Conservation (phyloP, 169 alveolate species). For the Besnoitia besnoiti region DNA sequence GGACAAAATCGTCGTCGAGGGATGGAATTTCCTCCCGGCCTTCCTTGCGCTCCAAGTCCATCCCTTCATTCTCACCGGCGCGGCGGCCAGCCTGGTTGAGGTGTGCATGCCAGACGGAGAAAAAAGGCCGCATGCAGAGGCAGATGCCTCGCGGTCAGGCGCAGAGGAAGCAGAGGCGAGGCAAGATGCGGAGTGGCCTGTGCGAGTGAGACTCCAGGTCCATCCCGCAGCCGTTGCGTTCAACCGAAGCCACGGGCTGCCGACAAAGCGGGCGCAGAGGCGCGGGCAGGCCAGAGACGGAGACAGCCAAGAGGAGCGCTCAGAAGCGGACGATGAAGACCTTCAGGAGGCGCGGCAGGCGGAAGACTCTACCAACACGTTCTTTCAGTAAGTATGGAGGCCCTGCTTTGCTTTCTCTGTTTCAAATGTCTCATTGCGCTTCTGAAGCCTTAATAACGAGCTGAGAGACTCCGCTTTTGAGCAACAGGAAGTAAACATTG, state of each 20-base stretch:
- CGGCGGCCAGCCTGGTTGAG: constrained; percentile 44
- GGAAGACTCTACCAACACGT: background rate
- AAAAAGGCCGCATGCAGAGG: background rate
- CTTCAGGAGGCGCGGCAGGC: background rate
- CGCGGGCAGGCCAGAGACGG: background rate
- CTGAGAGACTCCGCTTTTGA: no score
- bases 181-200: background rate
- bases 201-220: background rate
- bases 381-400: background rate
- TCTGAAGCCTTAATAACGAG: no score
- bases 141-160: background rate
- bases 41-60: constrained; percentile 65
- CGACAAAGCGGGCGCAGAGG: background rate
- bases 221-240: background rate
- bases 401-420: no score
- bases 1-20: constrained; percentile 64
- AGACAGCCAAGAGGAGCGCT: background rate
- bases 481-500: no score
- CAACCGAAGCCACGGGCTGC: background rate
- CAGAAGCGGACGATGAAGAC: background rate
- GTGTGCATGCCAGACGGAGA: background rate
- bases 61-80: constrained; percentile 63
- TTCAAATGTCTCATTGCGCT: no score
- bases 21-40: constrained; percentile 64
- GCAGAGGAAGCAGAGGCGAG: background rate